Evolutionary conservation across 176 grass and related monocot genomes (phyloP).

Genomic region (Lolium rigidum): DNA sequence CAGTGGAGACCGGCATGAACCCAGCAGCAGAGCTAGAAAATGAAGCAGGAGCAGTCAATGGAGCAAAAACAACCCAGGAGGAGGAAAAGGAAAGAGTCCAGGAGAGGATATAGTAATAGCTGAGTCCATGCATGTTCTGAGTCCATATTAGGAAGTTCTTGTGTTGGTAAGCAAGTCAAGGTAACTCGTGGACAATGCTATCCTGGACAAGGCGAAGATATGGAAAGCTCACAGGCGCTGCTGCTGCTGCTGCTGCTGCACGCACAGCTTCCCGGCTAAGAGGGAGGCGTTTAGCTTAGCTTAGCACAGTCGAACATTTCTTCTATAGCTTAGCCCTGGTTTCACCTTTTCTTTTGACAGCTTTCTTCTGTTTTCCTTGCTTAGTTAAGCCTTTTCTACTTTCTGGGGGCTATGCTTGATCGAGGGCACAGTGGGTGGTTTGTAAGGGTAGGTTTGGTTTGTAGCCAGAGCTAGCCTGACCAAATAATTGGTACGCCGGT

Average conservation of each 20-base stretch:
- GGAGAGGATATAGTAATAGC: constrained; percentile 5
- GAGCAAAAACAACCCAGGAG: background rate
- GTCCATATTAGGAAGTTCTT: background rate
- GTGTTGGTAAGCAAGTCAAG: constrained; percentile 12
- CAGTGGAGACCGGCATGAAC: background rate
- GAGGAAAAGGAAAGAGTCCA: background rate
- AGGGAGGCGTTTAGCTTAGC: background rate
- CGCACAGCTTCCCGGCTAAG: background rate
- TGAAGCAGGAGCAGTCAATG: constrained; percentile 24
- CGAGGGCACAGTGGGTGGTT: background rate
- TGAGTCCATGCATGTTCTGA: background rate
- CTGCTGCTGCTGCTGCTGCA: background rate
- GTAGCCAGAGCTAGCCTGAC: no score
- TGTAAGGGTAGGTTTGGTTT: no score
- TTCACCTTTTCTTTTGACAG: background rate
- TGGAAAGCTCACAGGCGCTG: constrained; percentile 4
- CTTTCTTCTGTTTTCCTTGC: background rate
- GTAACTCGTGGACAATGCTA: background rate
- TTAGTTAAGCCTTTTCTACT: background rate
- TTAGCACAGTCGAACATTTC: background rate
- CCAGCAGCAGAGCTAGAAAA: constrained; percentile 28
- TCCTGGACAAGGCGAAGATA: background rate
- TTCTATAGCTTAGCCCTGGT: background rate
- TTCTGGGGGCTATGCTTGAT: background rate
- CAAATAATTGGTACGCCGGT: no score